phyloP scores from a whole-genome alignment of 192 early-diverging fungal species.

The Podila verticillata region DNA sequence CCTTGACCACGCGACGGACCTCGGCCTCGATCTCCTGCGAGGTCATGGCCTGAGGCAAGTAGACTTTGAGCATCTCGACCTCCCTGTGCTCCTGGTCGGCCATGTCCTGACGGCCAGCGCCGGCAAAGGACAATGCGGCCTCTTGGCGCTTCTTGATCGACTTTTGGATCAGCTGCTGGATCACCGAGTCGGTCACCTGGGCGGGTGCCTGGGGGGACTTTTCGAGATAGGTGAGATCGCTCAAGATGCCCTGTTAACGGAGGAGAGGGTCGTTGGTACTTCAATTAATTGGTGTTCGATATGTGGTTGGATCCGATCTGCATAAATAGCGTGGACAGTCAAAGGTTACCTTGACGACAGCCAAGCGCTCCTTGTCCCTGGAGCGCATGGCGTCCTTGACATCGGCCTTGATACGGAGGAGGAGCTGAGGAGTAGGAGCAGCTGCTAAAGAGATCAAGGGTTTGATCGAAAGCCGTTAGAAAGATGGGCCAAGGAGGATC shows the following conservation, averaged over 20 bases:
- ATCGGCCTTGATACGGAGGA: conserved; percentile 72
- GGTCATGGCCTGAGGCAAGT: conserved; percentile 84
- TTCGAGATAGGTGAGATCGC: conserved; percentile 80
- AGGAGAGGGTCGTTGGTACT: conserved; percentile 31
- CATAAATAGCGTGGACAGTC: neutral
- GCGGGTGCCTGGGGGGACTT: conserved; percentile 64
- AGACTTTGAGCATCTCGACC: conserved; percentile 71
- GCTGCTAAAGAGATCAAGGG: conserved; percentile 2
- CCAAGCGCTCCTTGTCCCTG: conserved; percentile 68
- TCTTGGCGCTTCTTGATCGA: conserved; percentile 87
- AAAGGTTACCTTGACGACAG: conserved; percentile 46
- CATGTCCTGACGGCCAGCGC: conserved; percentile 77
- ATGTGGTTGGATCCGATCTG: neutral
- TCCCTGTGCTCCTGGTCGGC: conserved; percentile 76
- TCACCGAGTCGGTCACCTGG: conserved; percentile 64
- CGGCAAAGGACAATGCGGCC: conserved; percentile 71
- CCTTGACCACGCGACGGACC: conserved; percentile 60
- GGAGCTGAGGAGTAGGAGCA: conserved; percentile 30
- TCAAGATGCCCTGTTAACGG: conserved; percentile 80
- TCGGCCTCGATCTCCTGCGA: conserved; percentile 75
- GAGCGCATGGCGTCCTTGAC: conserved; percentile 84
- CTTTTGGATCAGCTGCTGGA: conserved; percentile 77
- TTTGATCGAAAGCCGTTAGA: neutral
- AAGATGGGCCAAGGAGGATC: neutral
- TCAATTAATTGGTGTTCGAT: neutral